A percentile compares a stretch with the other conserved stretches of the same genome.
These are phyloP conservation scores for Triglochin maritima DNA, from an alignment of 106 monocot genomes.

Conservation along the genomic window DNA sequence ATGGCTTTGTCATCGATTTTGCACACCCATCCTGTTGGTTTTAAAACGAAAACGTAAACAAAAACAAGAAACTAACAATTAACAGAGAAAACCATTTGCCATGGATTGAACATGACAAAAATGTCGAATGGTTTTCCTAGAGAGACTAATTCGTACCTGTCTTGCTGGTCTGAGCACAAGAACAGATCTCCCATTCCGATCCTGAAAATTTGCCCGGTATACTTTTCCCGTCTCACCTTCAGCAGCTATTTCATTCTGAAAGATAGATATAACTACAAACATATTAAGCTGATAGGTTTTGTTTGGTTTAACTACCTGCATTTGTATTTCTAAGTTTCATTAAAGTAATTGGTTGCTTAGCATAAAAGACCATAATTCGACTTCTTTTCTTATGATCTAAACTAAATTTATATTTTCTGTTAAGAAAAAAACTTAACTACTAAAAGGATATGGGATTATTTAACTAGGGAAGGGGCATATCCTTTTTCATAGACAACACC, in stretches of 20 bases:
- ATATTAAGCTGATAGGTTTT: neutral
- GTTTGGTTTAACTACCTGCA: neutral
- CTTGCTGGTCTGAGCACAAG: conserved; percentile 69
- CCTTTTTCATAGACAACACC: too few species aligned
- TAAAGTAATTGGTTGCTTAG: too few species aligned
- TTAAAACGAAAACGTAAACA: neutral
- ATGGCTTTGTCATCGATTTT: too few species aligned
- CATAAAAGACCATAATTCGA: too few species aligned
- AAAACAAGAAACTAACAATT: neutral
- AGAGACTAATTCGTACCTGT: conserved; percentile 28
- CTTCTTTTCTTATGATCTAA: too few species aligned
- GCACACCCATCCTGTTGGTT: too few species aligned
- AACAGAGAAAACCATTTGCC: too few species aligned
- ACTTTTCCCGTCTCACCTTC: conserved; percentile 88
- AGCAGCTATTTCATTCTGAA: conserved; percentile 46
- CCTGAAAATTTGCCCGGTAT: conserved; percentile 67
- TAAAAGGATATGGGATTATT: too few species aligned
- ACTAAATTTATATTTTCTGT: too few species aligned
- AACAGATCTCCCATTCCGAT: conserved; percentile 61
- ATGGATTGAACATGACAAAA: too few species aligned
- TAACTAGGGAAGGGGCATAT: too few species aligned
- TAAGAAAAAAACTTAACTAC: too few species aligned
- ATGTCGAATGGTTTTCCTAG: neutral
- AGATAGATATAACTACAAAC: neutral
- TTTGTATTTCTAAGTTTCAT: neutral